These are phyloP conservation scores for Hypoxylon subgilvum DNA, from an alignment of 495 filamentous ascomycete genomes.

Conservation along the genomic window DNA sequence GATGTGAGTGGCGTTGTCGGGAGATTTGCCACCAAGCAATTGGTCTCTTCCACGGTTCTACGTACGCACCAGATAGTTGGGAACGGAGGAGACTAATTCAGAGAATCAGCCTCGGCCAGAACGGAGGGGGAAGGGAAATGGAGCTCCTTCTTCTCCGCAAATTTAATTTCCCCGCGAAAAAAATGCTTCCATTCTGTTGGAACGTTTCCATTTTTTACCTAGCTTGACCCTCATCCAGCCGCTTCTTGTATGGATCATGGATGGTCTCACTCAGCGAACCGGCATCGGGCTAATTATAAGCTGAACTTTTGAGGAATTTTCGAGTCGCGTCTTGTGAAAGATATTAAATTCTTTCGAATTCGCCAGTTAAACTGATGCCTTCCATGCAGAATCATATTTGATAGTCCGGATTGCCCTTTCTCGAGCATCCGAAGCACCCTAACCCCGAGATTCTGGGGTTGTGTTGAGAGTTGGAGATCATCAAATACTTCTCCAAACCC, in stretches of 20 bases:
- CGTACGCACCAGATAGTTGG: too few species aligned
- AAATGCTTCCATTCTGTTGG: constrained; percentile 1
- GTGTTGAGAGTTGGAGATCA: not conserved
- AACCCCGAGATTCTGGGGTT: constrained; percentile 1
- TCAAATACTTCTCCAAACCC: not conserved
- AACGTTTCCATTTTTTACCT: constrained; percentile 13
- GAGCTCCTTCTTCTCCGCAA: constrained; percentile 17
- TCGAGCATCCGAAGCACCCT: not conserved
- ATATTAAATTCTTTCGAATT: not conserved
- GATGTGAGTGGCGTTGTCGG: too few species aligned
- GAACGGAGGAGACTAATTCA: too few species aligned
- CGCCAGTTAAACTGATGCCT: not conserved
- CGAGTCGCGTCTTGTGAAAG: not conserved
- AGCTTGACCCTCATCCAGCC: not conserved
- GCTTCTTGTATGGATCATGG: not conserved
- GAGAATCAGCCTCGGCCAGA: too few species aligned
- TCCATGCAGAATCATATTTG: not conserved
- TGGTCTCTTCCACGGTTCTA: too few species aligned
- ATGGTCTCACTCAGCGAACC: constrained; percentile 9
- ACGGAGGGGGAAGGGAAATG: too few species aligned
- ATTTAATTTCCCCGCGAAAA: constrained; percentile 23
- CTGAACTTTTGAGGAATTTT: not conserved
- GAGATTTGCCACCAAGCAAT: too few species aligned
- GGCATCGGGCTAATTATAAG: constrained; percentile 33
- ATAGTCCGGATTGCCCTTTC: not conserved